Evolutionary conservation across 208 protist species (phyloP).

Genomic region (Crithidia acanthocephali): DNA sequence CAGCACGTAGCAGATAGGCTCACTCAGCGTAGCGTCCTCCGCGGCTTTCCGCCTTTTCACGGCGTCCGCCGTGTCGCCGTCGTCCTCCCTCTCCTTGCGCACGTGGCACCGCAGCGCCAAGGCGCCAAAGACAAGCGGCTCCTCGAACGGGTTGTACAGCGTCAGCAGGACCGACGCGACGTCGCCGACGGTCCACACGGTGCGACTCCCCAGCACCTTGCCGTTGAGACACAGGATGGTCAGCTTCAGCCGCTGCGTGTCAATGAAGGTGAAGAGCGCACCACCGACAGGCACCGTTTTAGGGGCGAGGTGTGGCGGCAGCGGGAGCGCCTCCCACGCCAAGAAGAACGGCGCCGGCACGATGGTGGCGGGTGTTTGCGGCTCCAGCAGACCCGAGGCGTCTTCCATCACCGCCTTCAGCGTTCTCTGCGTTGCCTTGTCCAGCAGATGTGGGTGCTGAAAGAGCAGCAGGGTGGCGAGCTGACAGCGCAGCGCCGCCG

Average conservation of each 20-base stretch:
- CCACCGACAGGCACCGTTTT: constrained; percentile 83
- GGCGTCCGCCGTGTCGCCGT: not conserved
- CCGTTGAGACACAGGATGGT: constrained; percentile 88
- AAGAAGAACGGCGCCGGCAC: constrained; percentile 59
- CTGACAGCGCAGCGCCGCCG: constrained; percentile 45
- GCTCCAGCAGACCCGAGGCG: constrained; percentile 36
- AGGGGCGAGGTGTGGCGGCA: constrained; percentile 79
- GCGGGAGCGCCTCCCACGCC: constrained; percentile 70
- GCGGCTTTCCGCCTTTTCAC: not conserved
- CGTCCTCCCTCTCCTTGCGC: not conserved
- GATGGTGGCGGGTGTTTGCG: constrained; percentile 34
- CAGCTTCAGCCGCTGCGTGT: constrained; percentile 81
- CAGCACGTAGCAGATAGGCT: constrained; percentile 72
- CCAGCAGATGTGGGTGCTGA: constrained; percentile 62
- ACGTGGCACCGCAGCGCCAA: constrained; percentile 65
- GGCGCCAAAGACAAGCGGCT: constrained; percentile 44
- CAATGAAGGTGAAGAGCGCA: constrained; percentile 91
- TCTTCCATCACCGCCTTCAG: constrained; percentile 46
- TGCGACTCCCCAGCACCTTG: constrained; percentile 58
- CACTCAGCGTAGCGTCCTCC: constrained; percentile 11
- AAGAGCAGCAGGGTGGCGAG: constrained; percentile 80
- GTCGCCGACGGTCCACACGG: constrained; percentile 86
- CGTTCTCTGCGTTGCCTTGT: constrained; percentile 41
- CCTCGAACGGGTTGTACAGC: constrained; percentile 74
- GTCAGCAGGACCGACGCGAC: constrained; percentile 76